Base-by-base conservation (phyloP, 768 basidiomycete species). In the Boletus reticulatus region DNA sequence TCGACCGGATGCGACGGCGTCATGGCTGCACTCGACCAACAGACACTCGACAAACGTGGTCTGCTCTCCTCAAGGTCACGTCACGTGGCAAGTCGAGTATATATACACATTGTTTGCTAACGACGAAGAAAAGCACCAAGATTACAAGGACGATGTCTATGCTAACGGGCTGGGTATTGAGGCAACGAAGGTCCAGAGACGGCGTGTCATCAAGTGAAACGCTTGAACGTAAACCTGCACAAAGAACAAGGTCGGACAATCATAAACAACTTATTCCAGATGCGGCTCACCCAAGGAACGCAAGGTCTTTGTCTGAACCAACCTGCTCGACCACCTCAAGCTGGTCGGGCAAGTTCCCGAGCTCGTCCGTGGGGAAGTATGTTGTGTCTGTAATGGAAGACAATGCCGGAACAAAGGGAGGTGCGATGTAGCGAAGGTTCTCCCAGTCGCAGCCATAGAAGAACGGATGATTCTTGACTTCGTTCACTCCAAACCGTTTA, bases 371-470 rank as follows among this genome's bases (percentile, higher is more conserved):
- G 3, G 94, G 94, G 88, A 98, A 98, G 76, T 98, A 96, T 4
- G 88, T 91, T 0, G 94, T 97, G 66, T 97, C 94, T 22, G 92
- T 94, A 65, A 90, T 89, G 29, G 91, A 94, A 61, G 90, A 87
- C 43, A 99, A 79, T 52, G 88, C 91, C 4, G 96, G 96, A 14
- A 99, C 91, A 71, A 98, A 98, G 1, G 96, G 96, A 22, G 94
- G 92, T 58, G 95, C 92, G 57, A 99, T 98, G 59, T 92, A 84
- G 31, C 95, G 87, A 68, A 99, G 84, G 4, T 87, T 79, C 43
- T 81, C 81, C 96, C 96, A 99, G 74, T 96, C 95, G 22, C 95
- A 96, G 27, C 96, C 96, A 63, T 83, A 88, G 74, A 95, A 95
- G 82, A 97, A 97, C 0, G 93, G 85, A 72, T 98, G 95, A 11